Base-by-base conservation (phyloP, 305 asterid genomes). In the Fraxinus paxiana region DNA sequence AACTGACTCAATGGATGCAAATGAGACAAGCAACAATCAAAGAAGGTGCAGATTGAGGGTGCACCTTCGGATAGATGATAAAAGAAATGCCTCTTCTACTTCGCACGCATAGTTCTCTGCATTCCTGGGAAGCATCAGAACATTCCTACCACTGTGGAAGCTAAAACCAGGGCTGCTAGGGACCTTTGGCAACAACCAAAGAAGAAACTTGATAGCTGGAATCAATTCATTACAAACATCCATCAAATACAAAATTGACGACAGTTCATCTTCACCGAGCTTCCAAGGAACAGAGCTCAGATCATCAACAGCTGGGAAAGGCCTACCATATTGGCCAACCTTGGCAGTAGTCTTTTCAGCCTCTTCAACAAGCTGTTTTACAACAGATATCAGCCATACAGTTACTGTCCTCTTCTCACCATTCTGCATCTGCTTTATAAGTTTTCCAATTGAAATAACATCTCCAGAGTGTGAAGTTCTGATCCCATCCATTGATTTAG, bases 241-340 rank as follows among this genome's bases (percentile, higher is more conserved):
- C 96, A 94, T 89, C 86, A 94, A 83, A 85, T 93, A 96, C 85
- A 96, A 87, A 67, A 94, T 88, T 56, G 88, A 77, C 15, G 95
- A 92, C 63, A 96, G 79, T 76, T 93, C 98, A 82, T 94, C 95
- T 87, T 94, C 98, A 76, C 98, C 95, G 77, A 96, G 94, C 88
- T 91, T 94, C 99, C 98, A 96, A 76, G 83, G 82, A 5, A 78
- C 81, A 72, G 92, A 83, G 81, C 88, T 88, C 81, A 86, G 90
- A 82, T 92, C 97, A 88, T 92, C 98, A 87, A 74, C 87, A 88
- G 90, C 83, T 71, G 94, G 85, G 79, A 84, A 71, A 1, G 88
- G 79, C 88, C 95, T 88, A 78, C 94, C 91, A 86, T 89, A 87
- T 83, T 87, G 97, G 77, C 96, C 92, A 84, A 83, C 88, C 85